A percentile compares a stretch with the other conserved stretches of the same genome.
phyloP scores from a whole-genome alignment of 768 basidiomycete genomes.

The Royoungia palumana region DNA sequence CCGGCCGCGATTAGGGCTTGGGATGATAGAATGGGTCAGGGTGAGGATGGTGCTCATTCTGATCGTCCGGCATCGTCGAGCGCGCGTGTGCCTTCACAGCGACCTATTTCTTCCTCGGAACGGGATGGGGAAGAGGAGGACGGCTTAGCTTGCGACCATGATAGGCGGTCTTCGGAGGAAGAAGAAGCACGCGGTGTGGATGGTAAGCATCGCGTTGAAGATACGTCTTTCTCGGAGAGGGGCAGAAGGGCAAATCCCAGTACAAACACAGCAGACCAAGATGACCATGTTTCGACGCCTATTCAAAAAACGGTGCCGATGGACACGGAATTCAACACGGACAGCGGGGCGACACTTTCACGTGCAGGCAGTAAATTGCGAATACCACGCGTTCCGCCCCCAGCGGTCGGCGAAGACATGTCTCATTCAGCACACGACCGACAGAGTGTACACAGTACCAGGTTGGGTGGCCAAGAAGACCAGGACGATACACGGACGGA shows the following conservation, averaged over 20 bases:
- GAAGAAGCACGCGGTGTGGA: background rate
- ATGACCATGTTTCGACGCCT: slow-evolving; percentile 1
- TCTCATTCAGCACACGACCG: slow-evolving; percentile 1
- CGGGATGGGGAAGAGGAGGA: slow-evolving; percentile 28
- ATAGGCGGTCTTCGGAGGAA: slow-evolving; percentile 7
- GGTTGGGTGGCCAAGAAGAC: slow-evolving; percentile 16
- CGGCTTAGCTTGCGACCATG: slow-evolving; percentile 26
- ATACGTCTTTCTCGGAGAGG: slow-evolving; percentile 8
- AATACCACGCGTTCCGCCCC: slow-evolving; percentile 39
- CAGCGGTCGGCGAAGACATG: slow-evolving; percentile 30
- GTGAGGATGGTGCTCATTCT: slow-evolving; percentile 31
- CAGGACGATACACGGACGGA: slow-evolving; percentile 25
- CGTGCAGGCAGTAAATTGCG: slow-evolving; percentile 25
- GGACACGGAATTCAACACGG: background rate
- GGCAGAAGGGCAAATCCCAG: slow-evolving; percentile 8
- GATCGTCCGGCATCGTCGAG: slow-evolving; percentile 30
- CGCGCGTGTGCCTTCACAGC: slow-evolving; percentile 33
- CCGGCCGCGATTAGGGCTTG: slow-evolving; percentile 36
- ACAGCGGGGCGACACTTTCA: slow-evolving; percentile 1
- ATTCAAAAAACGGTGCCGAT: slow-evolving; percentile 12
- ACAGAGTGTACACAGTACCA: slow-evolving; percentile 2
- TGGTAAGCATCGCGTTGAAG: slow-evolving; percentile 16
- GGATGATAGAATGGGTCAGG: slow-evolving; percentile 34
- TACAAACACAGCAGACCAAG: background rate
- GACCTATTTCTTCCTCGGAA: slow-evolving; percentile 32